phyloP scores from a whole-genome alignment of 2,329 filamentous ascomycete genomes.

The Talaromyces sp. region DNA sequence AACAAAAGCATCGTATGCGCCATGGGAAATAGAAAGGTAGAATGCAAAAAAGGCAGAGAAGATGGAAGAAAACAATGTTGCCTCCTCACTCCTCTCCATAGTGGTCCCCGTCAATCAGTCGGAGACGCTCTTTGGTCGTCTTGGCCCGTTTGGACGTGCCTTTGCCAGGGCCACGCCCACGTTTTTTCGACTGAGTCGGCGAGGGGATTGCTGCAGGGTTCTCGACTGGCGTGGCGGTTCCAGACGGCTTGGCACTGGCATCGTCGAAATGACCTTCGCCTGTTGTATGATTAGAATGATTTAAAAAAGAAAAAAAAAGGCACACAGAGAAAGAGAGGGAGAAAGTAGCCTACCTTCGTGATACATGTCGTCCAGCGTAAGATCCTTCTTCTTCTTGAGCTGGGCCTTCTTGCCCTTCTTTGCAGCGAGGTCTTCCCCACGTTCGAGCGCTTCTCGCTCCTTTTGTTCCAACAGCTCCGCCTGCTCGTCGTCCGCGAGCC shows the following conservation, averaged over 20 bases:
- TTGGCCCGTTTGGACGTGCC: conserved; percentile 56
- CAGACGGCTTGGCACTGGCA: conserved; percentile 71
- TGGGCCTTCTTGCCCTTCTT: conserved; percentile 56
- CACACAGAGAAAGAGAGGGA: background rate
- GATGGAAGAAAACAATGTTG: background rate
- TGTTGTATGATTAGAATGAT: conserved; percentile 37
- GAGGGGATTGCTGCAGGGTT: conserved; percentile 34
- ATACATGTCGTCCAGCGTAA: conserved; percentile 90
- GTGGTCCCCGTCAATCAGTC: conserved; percentile 39
- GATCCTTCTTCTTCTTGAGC: conserved; percentile 55
- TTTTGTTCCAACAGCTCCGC: conserved; percentile 89
- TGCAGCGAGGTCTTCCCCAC: conserved; percentile 57
- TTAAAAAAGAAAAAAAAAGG: background rate
- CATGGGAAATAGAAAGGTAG: background rate
- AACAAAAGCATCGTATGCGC: background rate
- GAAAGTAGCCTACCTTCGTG: conserved; percentile 75
- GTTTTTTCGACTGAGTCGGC: conserved; percentile 43
- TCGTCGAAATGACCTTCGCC: conserved; percentile 97
- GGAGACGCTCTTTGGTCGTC: conserved; percentile 48
- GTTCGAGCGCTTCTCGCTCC: conserved; percentile 74
- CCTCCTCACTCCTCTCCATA: conserved; percentile 20
- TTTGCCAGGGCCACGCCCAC: conserved; percentile 49
- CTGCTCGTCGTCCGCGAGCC: conserved; percentile 95
- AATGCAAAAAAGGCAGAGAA: background rate
- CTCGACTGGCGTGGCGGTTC: conserved; percentile 72